A percentile compares a stretch with the other conserved stretches of the same genome.
Conservation (phyloP, 768 basidiomycete genomes). For the Naganishia vishniacii region DNA sequence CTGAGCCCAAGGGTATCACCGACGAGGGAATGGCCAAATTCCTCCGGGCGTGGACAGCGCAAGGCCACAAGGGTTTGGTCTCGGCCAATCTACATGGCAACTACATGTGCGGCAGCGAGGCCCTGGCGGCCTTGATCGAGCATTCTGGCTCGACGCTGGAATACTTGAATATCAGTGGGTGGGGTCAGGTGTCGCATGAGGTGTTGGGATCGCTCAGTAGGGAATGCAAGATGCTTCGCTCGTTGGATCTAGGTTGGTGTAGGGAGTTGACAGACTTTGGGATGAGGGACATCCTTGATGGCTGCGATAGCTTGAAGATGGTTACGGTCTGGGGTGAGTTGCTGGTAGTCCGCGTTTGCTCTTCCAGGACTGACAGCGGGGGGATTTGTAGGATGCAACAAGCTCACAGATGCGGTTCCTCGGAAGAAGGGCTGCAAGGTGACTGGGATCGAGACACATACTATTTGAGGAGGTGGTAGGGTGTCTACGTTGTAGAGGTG, state of each 20-base stretch:
- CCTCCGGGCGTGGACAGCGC: conserved; percentile 58
- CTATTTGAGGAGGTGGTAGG: conserved; percentile 7
- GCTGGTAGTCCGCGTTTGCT: background rate
- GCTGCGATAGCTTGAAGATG: conserved; percentile 50
- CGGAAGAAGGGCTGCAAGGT: conserved; percentile 41
- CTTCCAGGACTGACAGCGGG: background rate
- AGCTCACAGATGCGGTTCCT: conserved; percentile 45
- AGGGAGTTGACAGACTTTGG: conserved; percentile 75
- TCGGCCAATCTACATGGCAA: conserved; percentile 64
- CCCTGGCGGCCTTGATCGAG: conserved; percentile 61
- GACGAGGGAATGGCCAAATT: conserved; percentile 66
- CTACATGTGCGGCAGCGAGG: conserved; percentile 53
- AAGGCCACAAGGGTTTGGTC: conserved; percentile 35
- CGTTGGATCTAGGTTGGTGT: conserved; percentile 79
- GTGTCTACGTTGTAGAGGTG: background rate
- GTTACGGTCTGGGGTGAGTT: conserved; percentile 54
- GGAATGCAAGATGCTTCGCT: conserved; percentile 52
- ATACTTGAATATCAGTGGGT: conserved; percentile 68
- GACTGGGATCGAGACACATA: conserved; percentile 45
- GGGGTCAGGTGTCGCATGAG: conserved; percentile 60
- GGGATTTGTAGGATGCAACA: conserved; percentile 41
- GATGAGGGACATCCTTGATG: conserved; percentile 62
- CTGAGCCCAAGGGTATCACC: conserved; percentile 52
- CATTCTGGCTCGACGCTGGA: conserved; percentile 63
- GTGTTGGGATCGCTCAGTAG: conserved; percentile 49